Conservation (phyloP, 2,329 filamentous ascomycete genomes). For the Clonostachys byssicola region DNA sequence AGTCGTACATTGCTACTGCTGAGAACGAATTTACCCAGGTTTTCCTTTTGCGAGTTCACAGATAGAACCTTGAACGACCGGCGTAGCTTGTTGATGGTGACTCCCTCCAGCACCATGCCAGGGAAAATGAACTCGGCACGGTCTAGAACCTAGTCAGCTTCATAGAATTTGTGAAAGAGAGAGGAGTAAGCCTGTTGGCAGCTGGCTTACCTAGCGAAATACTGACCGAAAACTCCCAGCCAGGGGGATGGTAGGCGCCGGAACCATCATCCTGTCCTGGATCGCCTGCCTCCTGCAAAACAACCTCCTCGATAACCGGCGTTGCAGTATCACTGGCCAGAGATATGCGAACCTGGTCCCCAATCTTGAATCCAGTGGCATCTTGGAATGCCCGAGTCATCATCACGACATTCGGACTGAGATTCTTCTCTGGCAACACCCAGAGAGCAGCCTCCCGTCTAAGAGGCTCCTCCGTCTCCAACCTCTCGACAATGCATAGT, state of each 20-base stretch:
- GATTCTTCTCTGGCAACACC: conserved; percentile 50
- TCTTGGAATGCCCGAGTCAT: conserved; percentile 72
- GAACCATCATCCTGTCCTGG: conserved; percentile 20
- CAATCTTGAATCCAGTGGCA: conserved; percentile 66
- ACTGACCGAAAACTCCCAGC: conserved; percentile 30
- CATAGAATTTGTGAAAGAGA: background rate
- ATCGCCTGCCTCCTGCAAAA: conserved; percentile 54
- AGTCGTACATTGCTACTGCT: conserved; percentile 31
- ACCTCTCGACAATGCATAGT: conserved; percentile 32
- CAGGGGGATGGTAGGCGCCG: conserved; percentile 10
- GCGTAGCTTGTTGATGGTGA: conserved; percentile 25
- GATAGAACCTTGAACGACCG: conserved; percentile 47
- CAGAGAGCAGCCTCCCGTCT: conserved; percentile 44
- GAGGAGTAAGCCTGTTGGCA: too few species aligned
- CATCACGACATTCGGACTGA: conserved; percentile 65
- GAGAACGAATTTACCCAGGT: conserved; percentile 37
- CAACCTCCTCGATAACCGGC: conserved; percentile 51
- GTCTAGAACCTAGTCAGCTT: conserved; percentile 25
- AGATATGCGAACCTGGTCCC: conserved; percentile 58
- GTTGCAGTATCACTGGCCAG: conserved; percentile 51
- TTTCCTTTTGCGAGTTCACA: conserved; percentile 47
- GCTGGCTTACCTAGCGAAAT: conserved; percentile 22
- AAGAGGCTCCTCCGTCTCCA: conserved; percentile 10
- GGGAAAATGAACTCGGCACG: conserved; percentile 65
- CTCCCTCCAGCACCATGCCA: conserved; percentile 66